phyloP scores from a whole-genome alignment of 1,139 yeast species.

The Lodderomyces theae region DNA sequence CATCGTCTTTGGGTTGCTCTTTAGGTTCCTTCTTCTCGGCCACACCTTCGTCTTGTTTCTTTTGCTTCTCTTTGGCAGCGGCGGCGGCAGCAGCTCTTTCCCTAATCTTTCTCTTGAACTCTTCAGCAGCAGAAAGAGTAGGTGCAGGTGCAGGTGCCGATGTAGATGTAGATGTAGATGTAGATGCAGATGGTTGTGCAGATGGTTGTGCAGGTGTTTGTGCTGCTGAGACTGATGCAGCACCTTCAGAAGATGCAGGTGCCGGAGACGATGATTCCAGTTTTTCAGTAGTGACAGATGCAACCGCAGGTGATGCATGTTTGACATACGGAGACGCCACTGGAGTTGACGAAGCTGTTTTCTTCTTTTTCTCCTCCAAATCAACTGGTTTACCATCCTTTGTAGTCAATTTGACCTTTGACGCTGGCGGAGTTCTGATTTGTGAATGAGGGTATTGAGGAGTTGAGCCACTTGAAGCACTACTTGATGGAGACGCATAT shows the following conservation, averaged over 20 bases:
- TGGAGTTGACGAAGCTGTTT: slow-evolving; percentile 20
- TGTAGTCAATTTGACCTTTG: slow-evolving; percentile 39
- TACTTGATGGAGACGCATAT: slow-evolving; percentile 1
- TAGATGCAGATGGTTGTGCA: neutral
- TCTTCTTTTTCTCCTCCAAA: slow-evolving; percentile 43
- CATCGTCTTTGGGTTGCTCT: slow-evolving; percentile 10
- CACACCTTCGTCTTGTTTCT: slow-evolving; percentile 6
- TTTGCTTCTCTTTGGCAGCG: slow-evolving; percentile 16
- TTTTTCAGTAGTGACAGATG: slow-evolving; percentile 15
- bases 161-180: slow-evolving; percentile 1
- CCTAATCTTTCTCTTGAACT: slow-evolving; percentile 16
- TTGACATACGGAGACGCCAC: slow-evolving; percentile 18
- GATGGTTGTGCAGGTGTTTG: slow-evolving; percentile 1
- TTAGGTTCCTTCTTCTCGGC: slow-evolving; percentile 6
- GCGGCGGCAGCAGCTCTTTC: slow-evolving; percentile 17
- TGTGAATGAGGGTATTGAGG: slow-evolving; percentile 15
- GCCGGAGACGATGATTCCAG: slow-evolving; percentile 13
- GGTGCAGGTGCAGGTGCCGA: slow-evolving; percentile 13
- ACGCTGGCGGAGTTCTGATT: slow-evolving; percentile 17
- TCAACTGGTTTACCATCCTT: slow-evolving; percentile 48
- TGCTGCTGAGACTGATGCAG: slow-evolving; percentile 5
- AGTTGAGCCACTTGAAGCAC: slow-evolving; percentile 11
- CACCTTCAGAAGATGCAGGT: slow-evolving; percentile 8
- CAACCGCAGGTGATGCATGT: slow-evolving; percentile 18
- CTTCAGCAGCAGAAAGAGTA: slow-evolving; percentile 18